Conservation (phyloP, 2,329 filamentous ascomycete species). For the Penicillium decumbens region DNA sequence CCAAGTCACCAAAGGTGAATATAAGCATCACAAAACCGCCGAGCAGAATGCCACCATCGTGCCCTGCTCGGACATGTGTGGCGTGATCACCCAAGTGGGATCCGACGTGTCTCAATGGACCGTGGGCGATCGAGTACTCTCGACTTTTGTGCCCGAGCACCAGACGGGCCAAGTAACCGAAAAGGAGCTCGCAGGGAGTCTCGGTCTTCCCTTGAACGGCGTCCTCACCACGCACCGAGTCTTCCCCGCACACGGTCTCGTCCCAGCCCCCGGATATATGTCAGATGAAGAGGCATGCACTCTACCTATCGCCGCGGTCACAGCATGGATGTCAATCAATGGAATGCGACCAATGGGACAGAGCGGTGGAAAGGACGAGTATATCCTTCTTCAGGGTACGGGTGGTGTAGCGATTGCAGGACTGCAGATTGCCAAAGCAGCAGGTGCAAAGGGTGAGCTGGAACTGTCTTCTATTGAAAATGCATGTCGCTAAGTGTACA, state of each 20-base stretch:
- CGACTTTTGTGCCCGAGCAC: conserved; percentile 55
- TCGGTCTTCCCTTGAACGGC: conserved; percentile 57
- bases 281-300: conserved; percentile 39
- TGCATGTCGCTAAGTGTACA: conserved; percentile 7
- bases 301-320: conserved; percentile 47
- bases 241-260: conserved; percentile 38
- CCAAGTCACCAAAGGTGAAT: conserved; percentile 61
- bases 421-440: conserved; percentile 47
- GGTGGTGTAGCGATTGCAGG: conserved; percentile 47
- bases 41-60: conserved; percentile 47
- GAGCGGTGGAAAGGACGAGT: conserved; percentile 45
- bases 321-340: conserved; percentile 50
- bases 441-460: conserved; percentile 39
- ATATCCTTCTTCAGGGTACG: conserved; percentile 54
- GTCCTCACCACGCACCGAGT: conserved; percentile 43
- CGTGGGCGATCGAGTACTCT: conserved; percentile 61
- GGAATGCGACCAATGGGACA: conserved; percentile 39
- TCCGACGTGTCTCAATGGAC: conserved; percentile 47
- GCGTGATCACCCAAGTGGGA: conserved; percentile 52
- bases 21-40: conserved; percentile 60
- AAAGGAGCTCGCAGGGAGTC: conserved; percentile 52
- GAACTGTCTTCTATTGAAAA: background rate
- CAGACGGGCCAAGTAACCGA: conserved; percentile 57
- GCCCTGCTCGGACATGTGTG: conserved; percentile 68
- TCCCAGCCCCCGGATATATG: conserved; percentile 40